Percentiles rank a stretch among this genome's conserved stretches.
phyloP scores from a whole-genome alignment of 108 stramenopile genomes.

The Pseudonitzschia multistriata region DNA sequence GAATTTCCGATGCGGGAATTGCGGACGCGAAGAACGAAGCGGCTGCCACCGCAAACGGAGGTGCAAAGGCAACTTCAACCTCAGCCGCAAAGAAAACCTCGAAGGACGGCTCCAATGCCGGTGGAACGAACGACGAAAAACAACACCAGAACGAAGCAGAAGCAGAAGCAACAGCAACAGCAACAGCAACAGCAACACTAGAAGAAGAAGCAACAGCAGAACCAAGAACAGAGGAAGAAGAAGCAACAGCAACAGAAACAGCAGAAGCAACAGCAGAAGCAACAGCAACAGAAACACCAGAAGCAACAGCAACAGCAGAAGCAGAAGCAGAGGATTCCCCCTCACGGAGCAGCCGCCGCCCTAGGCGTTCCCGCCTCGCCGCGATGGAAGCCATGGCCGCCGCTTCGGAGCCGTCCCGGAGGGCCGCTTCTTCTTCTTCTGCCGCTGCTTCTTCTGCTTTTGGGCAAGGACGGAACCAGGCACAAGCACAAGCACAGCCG shows the following conservation, averaged over 20 bases:
- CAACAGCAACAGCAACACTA: too few relatives aligned
- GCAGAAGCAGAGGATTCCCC: neutral
- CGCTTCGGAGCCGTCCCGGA: neutral
- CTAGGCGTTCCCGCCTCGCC: neutral
- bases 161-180: too few relatives aligned
- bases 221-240: neutral
- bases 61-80: too few relatives aligned
- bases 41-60: too few relatives aligned
- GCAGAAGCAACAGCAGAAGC: neutral
- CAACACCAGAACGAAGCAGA: too few relatives aligned
- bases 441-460: neutral
- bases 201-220: neutral
- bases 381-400: slow-evolving; percentile 3
- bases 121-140: too few relatives aligned
- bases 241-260: neutral
- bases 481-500: neutral
- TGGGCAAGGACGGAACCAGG: neutral
- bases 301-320: neutral
- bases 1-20: too few relatives aligned
- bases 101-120: too few relatives aligned
- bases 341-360: neutral
- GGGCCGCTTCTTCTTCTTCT: too few relatives aligned
- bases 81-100: too few relatives aligned
- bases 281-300: neutral
- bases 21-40: too few relatives aligned